phyloP scores from a whole-genome alignment of 345 rosid species.

The Populus davidiana region DNA sequence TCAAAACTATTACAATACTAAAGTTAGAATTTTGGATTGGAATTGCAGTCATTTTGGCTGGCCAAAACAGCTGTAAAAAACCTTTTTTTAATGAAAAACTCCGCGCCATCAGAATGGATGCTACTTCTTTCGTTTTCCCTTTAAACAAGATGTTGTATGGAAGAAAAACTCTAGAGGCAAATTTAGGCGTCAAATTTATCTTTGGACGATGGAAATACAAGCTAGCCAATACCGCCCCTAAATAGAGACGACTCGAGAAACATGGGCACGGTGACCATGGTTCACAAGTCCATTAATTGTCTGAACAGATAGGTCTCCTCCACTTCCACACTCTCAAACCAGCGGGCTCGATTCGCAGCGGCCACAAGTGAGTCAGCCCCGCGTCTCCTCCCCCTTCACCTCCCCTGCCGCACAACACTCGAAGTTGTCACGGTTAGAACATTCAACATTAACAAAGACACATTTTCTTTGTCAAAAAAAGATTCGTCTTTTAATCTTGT shows the following conservation, averaged over 20 bases:
- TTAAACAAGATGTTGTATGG: neutral
- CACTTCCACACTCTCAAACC: neutral
- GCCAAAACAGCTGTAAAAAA: too few relatives aligned
- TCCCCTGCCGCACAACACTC: neutral
- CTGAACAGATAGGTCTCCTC: neutral
- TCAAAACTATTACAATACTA: too few relatives aligned
- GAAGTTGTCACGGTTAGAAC: too few relatives aligned
- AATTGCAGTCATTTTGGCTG: too few relatives aligned
- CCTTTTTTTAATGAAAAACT: too few relatives aligned
- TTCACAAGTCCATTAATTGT: neutral
- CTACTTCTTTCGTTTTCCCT: neutral
- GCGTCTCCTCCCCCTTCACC: neutral
- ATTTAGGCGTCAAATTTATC: neutral
- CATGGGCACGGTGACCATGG: neutral
- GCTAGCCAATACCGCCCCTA: neutral
- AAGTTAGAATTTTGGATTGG: too few relatives aligned
- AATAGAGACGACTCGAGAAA: neutral
- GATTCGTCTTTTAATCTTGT: neutral
- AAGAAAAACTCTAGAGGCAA: neutral
- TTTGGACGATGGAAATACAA: neutral
- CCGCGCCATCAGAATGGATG: too few relatives aligned
- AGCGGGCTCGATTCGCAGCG: neutral
- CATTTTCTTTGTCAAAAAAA: neutral
- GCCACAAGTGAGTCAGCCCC: neutral
- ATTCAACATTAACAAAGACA: neutral